Evolutionary conservation across 139 green algal genomes (phyloP).

Genomic region (Chlorella sp.): DNA sequence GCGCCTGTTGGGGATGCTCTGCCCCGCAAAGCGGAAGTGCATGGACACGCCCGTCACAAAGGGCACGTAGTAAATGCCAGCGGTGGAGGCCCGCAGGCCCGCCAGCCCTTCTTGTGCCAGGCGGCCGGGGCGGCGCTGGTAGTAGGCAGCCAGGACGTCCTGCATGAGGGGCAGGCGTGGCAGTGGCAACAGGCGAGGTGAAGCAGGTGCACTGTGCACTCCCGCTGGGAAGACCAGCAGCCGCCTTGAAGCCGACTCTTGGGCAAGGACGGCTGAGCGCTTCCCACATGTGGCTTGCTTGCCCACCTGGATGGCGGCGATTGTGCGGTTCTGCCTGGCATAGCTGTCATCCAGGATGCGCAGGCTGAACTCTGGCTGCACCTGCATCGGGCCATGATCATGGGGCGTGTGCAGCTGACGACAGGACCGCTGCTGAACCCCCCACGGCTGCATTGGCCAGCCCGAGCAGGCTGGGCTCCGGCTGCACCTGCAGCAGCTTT

Average conservation of each 20-base stretch:
- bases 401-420: no score
- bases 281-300: background rate
- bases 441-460: no score
- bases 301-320: background rate
- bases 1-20: constrained; percentile 22
- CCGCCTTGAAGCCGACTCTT: no score
- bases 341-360: background rate
- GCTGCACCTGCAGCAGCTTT: no score
- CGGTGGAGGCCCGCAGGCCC: background rate
- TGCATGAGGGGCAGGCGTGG: background rate
- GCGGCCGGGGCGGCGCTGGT: background rate
- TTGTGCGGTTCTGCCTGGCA: background rate
- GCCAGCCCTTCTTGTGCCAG: background rate
- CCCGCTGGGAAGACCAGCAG: no score
- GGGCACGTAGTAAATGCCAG: background rate
- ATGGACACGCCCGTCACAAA: background rate
- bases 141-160: background rate
- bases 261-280: no score
- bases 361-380: constrained; percentile 2
- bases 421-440: no score
- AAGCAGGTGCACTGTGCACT: no score
- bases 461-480: background rate
- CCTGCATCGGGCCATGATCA: background rate
- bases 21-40: constrained; percentile 24
- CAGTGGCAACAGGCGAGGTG: no score